A percentile compares a stretch with the other conserved stretches of the same genome.
These are phyloP conservation scores for Colletotrichum salicis DNA, from an alignment of 2,329 filamentous ascomycete genomes.

Conservation along the genomic window DNA sequence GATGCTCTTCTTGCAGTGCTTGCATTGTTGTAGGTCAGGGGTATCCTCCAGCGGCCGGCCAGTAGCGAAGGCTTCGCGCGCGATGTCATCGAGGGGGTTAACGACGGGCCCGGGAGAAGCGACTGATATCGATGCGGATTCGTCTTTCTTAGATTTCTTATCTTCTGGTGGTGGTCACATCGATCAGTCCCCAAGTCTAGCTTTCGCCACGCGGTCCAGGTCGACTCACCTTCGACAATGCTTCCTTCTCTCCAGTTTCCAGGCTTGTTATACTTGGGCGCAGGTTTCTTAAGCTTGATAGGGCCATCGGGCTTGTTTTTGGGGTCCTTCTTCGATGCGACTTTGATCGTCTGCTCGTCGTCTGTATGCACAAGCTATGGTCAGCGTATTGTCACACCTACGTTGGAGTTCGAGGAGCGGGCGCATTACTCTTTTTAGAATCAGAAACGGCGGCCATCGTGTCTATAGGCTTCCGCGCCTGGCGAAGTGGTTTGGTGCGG, in stretches of 20 bases:
- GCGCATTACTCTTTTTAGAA: constrained; percentile 32
- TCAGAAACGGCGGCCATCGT: constrained; percentile 35
- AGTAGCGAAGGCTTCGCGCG: constrained; percentile 82
- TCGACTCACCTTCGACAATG: constrained; percentile 66
- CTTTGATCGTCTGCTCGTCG: constrained; percentile 71
- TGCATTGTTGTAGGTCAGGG: constrained; percentile 85
- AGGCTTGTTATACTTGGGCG: constrained; percentile 71
- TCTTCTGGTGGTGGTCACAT: constrained; percentile 52
- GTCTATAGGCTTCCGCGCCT: background rate
- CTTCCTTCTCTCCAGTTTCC: constrained; percentile 79
- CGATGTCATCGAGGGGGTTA: constrained; percentile 78
- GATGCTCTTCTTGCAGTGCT: constrained; percentile 92
- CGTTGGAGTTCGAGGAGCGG: background rate
- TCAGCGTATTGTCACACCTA: background rate
- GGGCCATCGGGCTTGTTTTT: constrained; percentile 57
- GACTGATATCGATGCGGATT: constrained; percentile 48
- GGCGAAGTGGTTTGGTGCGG: background rate
- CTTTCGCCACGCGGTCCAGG: background rate
- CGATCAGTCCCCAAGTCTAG: constrained; percentile 1
- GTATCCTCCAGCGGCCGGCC: constrained; percentile 84
- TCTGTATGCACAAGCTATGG: constrained; percentile 44
- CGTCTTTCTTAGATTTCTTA: constrained; percentile 63
- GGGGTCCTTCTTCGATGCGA: constrained; percentile 65
- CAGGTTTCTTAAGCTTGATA: constrained; percentile 72
- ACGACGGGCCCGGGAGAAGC: constrained; percentile 66